Conservation (phyloP, 345 rosid species). For the Jatropha curcas region DNA sequence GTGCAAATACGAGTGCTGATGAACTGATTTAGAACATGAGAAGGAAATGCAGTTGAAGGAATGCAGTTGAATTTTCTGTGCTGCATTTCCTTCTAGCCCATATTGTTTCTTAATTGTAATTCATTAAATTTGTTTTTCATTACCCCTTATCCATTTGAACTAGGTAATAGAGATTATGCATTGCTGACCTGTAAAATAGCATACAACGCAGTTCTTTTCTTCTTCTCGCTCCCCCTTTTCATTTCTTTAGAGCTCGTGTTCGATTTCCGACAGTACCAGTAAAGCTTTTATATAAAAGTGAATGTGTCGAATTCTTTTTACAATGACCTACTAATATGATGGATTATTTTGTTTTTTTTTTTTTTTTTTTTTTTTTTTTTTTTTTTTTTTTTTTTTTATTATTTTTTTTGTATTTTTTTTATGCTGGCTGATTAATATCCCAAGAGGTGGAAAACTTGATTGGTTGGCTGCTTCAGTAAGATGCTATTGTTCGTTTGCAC, state of each 20-base stretch:
- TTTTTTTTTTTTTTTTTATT: too few species aligned
- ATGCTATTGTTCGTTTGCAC: too few species aligned
- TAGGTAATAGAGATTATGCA: slow-evolving; percentile 25
- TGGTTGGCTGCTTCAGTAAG: too few species aligned
- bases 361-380: too few species aligned
- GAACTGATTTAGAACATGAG: slow-evolving; percentile 20
- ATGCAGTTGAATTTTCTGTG: slow-evolving; percentile 26
- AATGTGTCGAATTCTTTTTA: slow-evolving; percentile 25
- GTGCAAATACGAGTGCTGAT: slow-evolving; percentile 9
- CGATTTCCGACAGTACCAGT: slow-evolving; percentile 17
- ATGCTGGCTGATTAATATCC: too few species aligned
- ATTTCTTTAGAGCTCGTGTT: neutral
- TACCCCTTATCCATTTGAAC: slow-evolving; percentile 17
- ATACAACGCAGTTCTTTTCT: neutral
- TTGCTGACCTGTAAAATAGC: slow-evolving; percentile 29
- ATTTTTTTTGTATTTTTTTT: too few species aligned
- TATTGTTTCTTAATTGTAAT: slow-evolving; percentile 41
- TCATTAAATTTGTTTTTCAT: slow-evolving; percentile 45
- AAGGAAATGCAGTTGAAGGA: slow-evolving; percentile 21
- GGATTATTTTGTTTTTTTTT: neutral
- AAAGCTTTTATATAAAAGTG: slow-evolving; percentile 7
- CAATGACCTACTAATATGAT: neutral
- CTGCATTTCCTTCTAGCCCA: slow-evolving; percentile 28
- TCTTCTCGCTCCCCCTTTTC: neutral
- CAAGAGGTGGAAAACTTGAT: too few species aligned